phyloP scores from a whole-genome alignment of 148 eudicot genomes.

The Suaeda aralocaspica region DNA sequence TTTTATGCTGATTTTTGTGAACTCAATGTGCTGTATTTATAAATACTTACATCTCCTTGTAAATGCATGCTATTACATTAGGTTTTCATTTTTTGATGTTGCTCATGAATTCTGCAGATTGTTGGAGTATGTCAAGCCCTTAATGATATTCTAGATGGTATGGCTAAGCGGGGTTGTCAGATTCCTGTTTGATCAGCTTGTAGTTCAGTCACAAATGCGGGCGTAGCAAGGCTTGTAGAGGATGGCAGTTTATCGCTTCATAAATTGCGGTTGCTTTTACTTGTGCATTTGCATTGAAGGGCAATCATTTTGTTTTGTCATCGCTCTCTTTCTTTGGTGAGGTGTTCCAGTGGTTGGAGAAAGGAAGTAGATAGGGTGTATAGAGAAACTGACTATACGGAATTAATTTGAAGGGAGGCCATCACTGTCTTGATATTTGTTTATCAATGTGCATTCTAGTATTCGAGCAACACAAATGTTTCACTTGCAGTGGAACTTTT shows the following conservation, averaged over 20 bases:
- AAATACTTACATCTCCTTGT: no score
- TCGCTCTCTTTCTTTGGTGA: not conserved
- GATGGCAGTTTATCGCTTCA: not conserved
- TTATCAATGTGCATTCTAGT: not conserved
- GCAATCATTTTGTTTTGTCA: not conserved
- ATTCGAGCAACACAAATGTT: not conserved
- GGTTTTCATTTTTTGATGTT: not conserved
- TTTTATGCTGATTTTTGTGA: not conserved
- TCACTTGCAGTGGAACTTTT: not conserved
- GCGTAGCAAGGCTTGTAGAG: not conserved
- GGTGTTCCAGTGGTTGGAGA: not conserved
- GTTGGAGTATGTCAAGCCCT: conserved; percentile 91
- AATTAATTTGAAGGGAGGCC: not conserved
- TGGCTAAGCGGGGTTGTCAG: conserved; percentile 81
- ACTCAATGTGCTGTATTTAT: not conserved
- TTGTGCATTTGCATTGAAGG: not conserved
- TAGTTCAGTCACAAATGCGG: not conserved
- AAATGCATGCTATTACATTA: not conserved
- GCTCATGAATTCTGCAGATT: conserved; percentile 47
- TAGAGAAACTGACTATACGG: not conserved
- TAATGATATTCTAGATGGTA: conserved; percentile 82
- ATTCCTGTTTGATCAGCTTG: conserved; percentile 59
- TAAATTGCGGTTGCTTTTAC: not conserved
- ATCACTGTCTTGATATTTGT: not conserved
- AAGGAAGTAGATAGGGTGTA: conserved; percentile 3